These are phyloP conservation scores for Mycoemilia scoparia DNA, from an alignment of 192 early-diverging fungal species.

Conservation along the genomic window DNA sequence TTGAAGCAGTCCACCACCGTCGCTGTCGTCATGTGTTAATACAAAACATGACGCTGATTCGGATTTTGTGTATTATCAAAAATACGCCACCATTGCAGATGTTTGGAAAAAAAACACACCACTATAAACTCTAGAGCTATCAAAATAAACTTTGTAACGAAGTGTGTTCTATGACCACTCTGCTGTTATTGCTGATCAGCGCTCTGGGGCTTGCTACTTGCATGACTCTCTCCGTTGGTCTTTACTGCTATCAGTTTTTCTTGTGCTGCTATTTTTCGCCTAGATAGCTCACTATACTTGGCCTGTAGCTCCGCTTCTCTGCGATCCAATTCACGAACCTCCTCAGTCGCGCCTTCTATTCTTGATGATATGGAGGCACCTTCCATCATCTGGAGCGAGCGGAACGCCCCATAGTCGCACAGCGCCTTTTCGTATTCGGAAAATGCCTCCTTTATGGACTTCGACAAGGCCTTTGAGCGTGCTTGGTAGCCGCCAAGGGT, in stretches of 20 bases:
- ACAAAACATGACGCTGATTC: no score
- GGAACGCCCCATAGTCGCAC: conserved; percentile 42
- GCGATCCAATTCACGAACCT: conserved; percentile 18
- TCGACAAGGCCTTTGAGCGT: conserved; percentile 40
- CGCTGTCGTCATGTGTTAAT: no score
- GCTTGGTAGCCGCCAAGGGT: conserved; percentile 70
- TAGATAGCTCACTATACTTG: conserved; percentile 38
- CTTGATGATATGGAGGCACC: conserved; percentile 38
- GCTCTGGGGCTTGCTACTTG: no score
- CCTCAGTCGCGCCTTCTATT: conserved; percentile 27
- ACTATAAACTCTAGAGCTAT: conserved; percentile 2
- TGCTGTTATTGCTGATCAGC: no score
- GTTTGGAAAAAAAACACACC: background rate
- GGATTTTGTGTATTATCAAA: no score
- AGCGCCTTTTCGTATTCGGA: conserved; percentile 37
- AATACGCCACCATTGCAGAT: no score
- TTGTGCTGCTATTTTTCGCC: conserved; percentile 13
- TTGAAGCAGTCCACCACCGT: no score
- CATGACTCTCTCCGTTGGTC: no score
- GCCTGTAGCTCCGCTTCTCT: conserved; percentile 44
- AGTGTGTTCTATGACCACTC: no score
- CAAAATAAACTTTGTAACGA: background rate
- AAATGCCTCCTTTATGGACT: conserved; percentile 35
- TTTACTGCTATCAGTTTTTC: conserved; percentile 6
- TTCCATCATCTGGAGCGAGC: conserved; percentile 35